Base-by-base conservation (phyloP, 768 basidiomycete species). In the Coprinopsis marcescibilis region DNA sequence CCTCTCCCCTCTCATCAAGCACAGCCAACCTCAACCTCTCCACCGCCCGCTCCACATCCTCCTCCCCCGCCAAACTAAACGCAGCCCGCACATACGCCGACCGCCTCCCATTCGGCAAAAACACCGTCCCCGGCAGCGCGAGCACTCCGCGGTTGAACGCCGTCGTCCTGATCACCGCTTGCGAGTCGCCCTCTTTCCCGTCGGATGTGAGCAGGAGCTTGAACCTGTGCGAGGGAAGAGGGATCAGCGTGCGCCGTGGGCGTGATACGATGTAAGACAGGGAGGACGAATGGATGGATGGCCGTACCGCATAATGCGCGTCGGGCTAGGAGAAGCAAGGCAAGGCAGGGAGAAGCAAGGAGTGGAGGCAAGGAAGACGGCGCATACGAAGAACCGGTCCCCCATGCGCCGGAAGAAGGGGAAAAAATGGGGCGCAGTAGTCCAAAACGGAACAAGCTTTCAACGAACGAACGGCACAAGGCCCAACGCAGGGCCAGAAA, bases 121-220 rank as follows among this genome's bases (percentile, higher is more conserved):
- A 94, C 15, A 81, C 81, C 1, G 76, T 81, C 13, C 93, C 93
- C 1, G 93, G 93, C 10, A 96, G 75, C 14, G 88, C 91, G n/a
- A 96, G 77, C 6, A 96, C 87, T 15, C 91, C 92, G 19, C 77
- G 76, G 53, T 82, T 79, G 46, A 88, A 75, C 8, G 91, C 91
- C 45, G 80, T 81, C 5, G 77, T 83, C 46, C 75, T 71, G 55
- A 95, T 89, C 41, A 94, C 55, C 12, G 70, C 67, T 56, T 78
- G 78, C 3, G 89, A 89, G 61, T 96, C 89, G 20, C 73, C 78
- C 51, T 76, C 72, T 14, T 55, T 57, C 4, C 25, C 35, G 21
- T 47, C 43, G 48, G 51, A 56, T 53, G 5, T 57, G 14, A 83
- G 61, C 20, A 77, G 65, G 40, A 88, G 72, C 60, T 82, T 85